These are phyloP conservation scores for Jackrogersella multiformis DNA, from an alignment of 495 filamentous ascomycete genomes.

Conservation along the genomic window DNA sequence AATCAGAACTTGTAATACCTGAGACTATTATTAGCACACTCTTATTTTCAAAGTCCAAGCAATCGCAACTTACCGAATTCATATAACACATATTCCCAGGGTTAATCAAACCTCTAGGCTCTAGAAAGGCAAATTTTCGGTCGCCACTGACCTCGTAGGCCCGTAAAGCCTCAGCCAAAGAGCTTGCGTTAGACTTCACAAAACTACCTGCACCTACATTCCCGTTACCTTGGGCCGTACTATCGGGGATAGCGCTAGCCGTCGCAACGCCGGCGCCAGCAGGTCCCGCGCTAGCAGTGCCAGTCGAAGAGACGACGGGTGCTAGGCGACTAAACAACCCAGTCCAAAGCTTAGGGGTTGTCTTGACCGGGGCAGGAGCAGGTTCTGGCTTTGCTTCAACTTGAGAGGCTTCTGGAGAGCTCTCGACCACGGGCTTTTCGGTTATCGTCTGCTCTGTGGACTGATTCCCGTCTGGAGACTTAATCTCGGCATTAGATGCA, in stretches of 20 bases:
- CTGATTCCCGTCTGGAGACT: conserved; percentile 41
- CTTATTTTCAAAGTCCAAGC: not conserved
- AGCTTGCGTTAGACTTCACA: conserved; percentile 66
- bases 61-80: conserved; percentile 84
- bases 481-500: conserved; percentile 46
- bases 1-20: conserved; percentile 93
- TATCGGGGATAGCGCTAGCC: conserved; percentile 9
- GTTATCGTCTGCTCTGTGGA: conserved; percentile 50
- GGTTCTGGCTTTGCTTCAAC: conserved; percentile 44
- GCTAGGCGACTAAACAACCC: conserved; percentile 71
- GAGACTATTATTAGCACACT: conserved; percentile 16
- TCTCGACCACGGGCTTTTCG: conserved; percentile 31
- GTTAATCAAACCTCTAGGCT: conserved; percentile 95
- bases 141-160: conserved; percentile 68
- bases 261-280: conserved; percentile 31
- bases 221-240: conserved; percentile 18
- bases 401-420: conserved; percentile 26
- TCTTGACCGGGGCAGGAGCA: conserved; percentile 53
- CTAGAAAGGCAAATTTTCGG: conserved; percentile 80
- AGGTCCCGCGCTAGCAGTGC: conserved; percentile 43
- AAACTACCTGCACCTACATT: conserved; percentile 45
- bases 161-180: conserved; percentile 76
- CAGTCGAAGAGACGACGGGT: conserved; percentile 38
- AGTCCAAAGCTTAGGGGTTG: conserved; percentile 78
- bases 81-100: conserved; percentile 99